Evolutionary conservation across 2,329 filamentous ascomycete genomes (phyloP).

Genomic region (Lithohypha guttulata): DNA sequence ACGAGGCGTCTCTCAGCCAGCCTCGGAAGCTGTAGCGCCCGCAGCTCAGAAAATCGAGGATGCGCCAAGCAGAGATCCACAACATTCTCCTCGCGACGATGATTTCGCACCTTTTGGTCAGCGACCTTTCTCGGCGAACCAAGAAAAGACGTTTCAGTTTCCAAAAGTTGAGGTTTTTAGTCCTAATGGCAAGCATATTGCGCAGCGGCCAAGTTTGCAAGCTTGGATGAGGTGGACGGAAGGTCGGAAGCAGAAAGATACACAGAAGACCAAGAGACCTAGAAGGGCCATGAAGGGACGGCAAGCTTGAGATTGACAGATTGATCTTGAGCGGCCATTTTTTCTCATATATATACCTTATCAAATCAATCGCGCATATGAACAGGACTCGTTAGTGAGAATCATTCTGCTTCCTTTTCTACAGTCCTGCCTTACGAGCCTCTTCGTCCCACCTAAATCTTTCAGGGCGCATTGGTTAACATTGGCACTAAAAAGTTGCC

Average conservation of each 20-base stretch:
- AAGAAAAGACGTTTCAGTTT: conserved; percentile 34
- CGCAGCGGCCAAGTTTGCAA: conserved; percentile 11
- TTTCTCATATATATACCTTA: too few relatives aligned
- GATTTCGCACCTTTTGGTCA: conserved; percentile 6
- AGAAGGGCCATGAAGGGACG: conserved; percentile 63
- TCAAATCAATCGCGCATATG: too few relatives aligned
- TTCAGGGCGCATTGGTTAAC: too few relatives aligned
- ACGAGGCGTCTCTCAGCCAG: conserved; percentile 29
- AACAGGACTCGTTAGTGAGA: too few relatives aligned
- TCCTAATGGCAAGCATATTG: conserved; percentile 70
- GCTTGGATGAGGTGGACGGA: conserved; percentile 12
- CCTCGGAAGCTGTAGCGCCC: conserved; percentile 17
- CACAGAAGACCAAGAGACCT: conserved; percentile 46
- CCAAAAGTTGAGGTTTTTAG: conserved; percentile 75
- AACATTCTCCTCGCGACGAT: not conserved
- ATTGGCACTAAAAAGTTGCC: too few relatives aligned
- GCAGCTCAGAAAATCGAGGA: conserved; percentile 1
- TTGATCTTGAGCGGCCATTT: too few relatives aligned
- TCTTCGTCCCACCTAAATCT: too few relatives aligned
- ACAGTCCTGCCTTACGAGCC: too few relatives aligned
- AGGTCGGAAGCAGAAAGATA: conserved; percentile 42
- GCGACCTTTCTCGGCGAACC: conserved; percentile 11
- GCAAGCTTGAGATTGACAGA: too few relatives aligned
- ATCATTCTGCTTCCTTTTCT: too few relatives aligned
- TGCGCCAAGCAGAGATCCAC: conserved; percentile 5